These are phyloP conservation scores for Achaetomium macrosporum DNA, from an alignment of 2,329 filamentous ascomycete species.

Conservation along the genomic window DNA sequence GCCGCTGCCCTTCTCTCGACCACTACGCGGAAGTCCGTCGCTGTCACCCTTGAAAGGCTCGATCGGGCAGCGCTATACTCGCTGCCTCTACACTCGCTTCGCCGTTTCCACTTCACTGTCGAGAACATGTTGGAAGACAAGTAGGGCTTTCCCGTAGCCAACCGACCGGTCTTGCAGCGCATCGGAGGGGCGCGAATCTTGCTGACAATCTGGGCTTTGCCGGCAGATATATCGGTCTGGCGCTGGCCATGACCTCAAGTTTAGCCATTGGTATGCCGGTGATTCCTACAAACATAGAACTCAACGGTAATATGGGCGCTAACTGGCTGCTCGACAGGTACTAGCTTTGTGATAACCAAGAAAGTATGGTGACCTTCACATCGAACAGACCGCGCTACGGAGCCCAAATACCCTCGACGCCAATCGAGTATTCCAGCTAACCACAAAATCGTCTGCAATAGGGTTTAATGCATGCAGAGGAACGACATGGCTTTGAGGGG, in stretches of 20 bases:
- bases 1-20: slow-evolving; percentile 6
- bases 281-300: background rate
- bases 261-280: slow-evolving; percentile 63
- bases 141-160: slow-evolving; percentile 28
- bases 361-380: slow-evolving; percentile 56
- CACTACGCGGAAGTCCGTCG: slow-evolving; percentile 2
- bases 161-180: slow-evolving; percentile 8
- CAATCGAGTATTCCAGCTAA: slow-evolving; percentile 15
- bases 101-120: slow-evolving; percentile 7
- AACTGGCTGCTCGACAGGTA: slow-evolving; percentile 49
- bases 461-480: slow-evolving; percentile 85
- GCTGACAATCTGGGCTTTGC: slow-evolving; percentile 28
- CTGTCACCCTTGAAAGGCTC: background rate
- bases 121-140: slow-evolving; percentile 43
- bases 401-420: background rate
- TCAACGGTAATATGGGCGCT: slow-evolving; percentile 1
- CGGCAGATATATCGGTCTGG: slow-evolving; percentile 67
- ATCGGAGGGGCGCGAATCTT: slow-evolving; percentile 3
- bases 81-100: slow-evolving; percentile 22
- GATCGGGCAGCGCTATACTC: slow-evolving; percentile 17
- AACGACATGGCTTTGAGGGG: slow-evolving; percentile 91
- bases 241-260: slow-evolving; percentile 67
- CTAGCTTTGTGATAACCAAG: slow-evolving; percentile 98
- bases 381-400: background rate
- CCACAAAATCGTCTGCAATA: slow-evolving; percentile 32